phyloP scores from a whole-genome alignment of 805 yeast species.

The Metschnikowia vanudenii region DNA sequence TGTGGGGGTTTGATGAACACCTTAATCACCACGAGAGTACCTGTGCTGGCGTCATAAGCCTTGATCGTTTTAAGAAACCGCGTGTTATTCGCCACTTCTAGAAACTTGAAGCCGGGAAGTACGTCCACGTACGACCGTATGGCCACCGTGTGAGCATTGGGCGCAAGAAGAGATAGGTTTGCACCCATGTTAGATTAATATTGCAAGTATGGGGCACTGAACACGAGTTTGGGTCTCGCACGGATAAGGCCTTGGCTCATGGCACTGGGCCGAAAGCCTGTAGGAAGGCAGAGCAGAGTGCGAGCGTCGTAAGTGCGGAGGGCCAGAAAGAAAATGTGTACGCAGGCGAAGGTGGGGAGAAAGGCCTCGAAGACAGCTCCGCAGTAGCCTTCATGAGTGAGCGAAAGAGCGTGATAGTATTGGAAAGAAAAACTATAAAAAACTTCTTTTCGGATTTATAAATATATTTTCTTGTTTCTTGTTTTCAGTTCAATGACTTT shows the following conservation, averaged over 20 bases:
- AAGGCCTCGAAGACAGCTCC: too few relatives aligned
- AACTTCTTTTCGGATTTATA: too few relatives aligned
- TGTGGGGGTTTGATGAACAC: constrained; percentile 72
- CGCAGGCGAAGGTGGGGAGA: too few relatives aligned
- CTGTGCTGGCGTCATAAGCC: constrained; percentile 65
- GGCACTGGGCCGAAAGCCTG: background rate
- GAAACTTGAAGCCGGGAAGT: constrained; percentile 69
- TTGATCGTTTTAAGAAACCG: constrained; percentile 83
- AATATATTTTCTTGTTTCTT: too few relatives aligned
- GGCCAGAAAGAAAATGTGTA: too few relatives aligned
- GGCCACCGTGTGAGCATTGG: constrained; percentile 89
- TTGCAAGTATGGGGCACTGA: background rate
- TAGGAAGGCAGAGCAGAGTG: background rate
- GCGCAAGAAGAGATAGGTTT: constrained; percentile 79
- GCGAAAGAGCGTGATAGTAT: too few relatives aligned
- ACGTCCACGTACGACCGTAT: constrained; percentile 86
- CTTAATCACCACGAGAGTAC: constrained; percentile 69
- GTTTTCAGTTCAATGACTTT: too few relatives aligned
- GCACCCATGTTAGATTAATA: constrained; percentile 67
- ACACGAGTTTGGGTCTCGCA: too few relatives aligned
- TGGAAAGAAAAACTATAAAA: too few relatives aligned
- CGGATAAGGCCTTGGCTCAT: too few relatives aligned
- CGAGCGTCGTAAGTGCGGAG: background rate
- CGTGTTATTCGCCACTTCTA: constrained; percentile 72
- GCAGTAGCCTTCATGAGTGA: too few relatives aligned